Evolutionary conservation across 2,329 filamentous ascomycete genomes (phyloP).

Genomic region (Hymenoscyphus fructigenus): DNA sequence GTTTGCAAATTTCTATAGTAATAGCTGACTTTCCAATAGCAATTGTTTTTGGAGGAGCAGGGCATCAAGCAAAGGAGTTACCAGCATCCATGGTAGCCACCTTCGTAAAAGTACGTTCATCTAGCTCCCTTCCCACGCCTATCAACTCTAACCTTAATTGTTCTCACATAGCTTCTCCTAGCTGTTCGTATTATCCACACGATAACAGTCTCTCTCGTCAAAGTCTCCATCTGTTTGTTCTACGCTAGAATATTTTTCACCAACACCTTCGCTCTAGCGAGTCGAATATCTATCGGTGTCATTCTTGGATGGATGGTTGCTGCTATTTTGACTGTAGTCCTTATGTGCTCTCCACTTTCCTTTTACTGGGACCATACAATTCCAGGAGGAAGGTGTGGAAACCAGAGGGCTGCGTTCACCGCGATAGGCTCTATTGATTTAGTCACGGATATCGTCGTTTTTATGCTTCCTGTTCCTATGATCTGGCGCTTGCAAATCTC

Average conservation of each 20-base stretch:
- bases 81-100: neutral
- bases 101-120: slow-evolving; percentile 9
- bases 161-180: slow-evolving; percentile 6
- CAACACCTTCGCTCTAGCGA: slow-evolving; percentile 1
- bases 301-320: slow-evolving; percentile 8
- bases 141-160: neutral
- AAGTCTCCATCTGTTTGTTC: slow-evolving; percentile 35
- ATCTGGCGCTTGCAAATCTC: slow-evolving; percentile 37
- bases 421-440: slow-evolving; percentile 8
- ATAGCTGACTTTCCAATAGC: neutral
- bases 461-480: slow-evolving; percentile 40
- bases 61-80: slow-evolving; percentile 8
- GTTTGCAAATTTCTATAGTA: neutral
- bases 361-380: slow-evolving; percentile 10
- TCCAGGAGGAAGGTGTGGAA: slow-evolving; percentile 6
- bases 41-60: slow-evolving; percentile 6
- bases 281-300: slow-evolving; percentile 5
- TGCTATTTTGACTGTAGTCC: neutral
- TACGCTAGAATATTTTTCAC: slow-evolving; percentile 15
- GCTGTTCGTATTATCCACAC: slow-evolving; percentile 7
- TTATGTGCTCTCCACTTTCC: slow-evolving; percentile 11
- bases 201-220: slow-evolving; percentile 6
- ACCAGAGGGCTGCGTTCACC: slow-evolving; percentile 19
- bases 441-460: slow-evolving; percentile 26
- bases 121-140: neutral